Evolutionary conservation across 73 alveolate species (phyloP).

Genomic region (Tetrahymena elliotti): DNA sequence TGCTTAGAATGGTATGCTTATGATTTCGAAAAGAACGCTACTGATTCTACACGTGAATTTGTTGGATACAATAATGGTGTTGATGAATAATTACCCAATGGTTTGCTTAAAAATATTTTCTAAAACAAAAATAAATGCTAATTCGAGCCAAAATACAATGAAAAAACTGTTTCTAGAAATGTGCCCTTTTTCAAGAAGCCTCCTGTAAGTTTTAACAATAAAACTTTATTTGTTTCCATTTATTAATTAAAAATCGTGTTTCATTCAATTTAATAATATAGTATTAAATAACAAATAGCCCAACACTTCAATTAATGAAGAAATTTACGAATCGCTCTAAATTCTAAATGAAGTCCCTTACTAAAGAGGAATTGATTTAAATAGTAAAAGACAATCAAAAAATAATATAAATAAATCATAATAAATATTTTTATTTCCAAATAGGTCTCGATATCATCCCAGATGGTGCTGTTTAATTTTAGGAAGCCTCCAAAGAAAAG

Average conservation of each 20-base stretch:
- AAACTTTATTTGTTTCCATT: no score
- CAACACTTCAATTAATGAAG: conserved; percentile 63
- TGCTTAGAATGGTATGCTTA: conserved; percentile 45
- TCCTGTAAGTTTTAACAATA: conserved; percentile 16
- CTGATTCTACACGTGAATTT: conserved; percentile 53
- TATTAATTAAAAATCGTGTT: no score
- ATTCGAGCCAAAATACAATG: conserved; percentile 15
- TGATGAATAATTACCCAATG: background rate
- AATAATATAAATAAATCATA: background rate
- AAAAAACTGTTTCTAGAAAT: conserved; percentile 12
- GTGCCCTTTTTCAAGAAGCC: conserved; percentile 25
- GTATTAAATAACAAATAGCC: conserved; percentile 15
- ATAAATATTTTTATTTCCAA: background rate
- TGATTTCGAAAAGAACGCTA: conserved; percentile 14
- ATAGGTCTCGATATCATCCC: conserved; percentile 61
- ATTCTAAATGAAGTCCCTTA: conserved; percentile 60
- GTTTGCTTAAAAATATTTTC: conserved; percentile 1
- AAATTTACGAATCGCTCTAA: conserved; percentile 66
- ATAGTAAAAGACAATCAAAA: conserved; percentile 24
- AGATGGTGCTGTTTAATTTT: conserved; percentile 89
- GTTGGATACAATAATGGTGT: conserved; percentile 7
- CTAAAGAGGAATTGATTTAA: conserved; percentile 43
- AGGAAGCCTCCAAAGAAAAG: conserved; percentile 53
- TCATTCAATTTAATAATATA: no score
- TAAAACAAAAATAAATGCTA: conserved; percentile 46